Base-by-base conservation (phyloP, 2,329 filamentous ascomycete species). In the Epichloe brachyelytri region DNA sequence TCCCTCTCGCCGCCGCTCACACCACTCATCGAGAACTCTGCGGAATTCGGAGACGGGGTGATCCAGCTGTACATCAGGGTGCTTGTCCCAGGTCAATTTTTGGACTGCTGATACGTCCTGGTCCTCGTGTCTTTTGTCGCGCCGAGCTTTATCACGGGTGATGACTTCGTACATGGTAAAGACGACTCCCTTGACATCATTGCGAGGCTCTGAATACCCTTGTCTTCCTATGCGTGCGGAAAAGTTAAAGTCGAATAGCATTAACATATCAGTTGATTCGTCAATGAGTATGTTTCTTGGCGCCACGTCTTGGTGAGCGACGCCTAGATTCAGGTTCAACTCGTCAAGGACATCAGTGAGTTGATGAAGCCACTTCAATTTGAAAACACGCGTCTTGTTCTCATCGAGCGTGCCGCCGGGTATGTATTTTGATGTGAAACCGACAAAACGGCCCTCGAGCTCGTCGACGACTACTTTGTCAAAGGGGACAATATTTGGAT, bases 251-350 rank as follows among this genome's bases (percentile, higher is more conserved):
- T 70, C 67, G 45, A 69, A 68, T 1, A 71, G 43, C 52, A 65
- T 52, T 11, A 71, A 46, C 4, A 53, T 52, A 46, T 69, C 60
- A 15, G 64, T 67, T 11, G 48, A 39, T 5, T 56, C 52, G 48
- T 71, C 57, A 47, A 71, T 52, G 0, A 71, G 44, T 5, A 71
- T 58, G 51, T 71, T 71, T 34, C 65, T 61, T 3, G 64, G 54
- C 4, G 63, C 60, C 46, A 72, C 58, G 51, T 70, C 68, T 51
- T 68, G 62, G 55, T 72, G 69, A 36, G 59, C 54, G 44, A 71
- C 62, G 19, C 68, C 67, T 36, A 63, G 53, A 22, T 61, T 51
- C 4, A 71, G 56, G 50, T 71, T 70, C 39, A 71, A 56, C 33
- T 63, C 60, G 49, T 71, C 68, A 7, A 71, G 59, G 5, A 66